These are phyloP conservation scores for Neurospora sp. DNA, from an alignment of 495 filamentous ascomycete genomes.

Conservation along the genomic window DNA sequence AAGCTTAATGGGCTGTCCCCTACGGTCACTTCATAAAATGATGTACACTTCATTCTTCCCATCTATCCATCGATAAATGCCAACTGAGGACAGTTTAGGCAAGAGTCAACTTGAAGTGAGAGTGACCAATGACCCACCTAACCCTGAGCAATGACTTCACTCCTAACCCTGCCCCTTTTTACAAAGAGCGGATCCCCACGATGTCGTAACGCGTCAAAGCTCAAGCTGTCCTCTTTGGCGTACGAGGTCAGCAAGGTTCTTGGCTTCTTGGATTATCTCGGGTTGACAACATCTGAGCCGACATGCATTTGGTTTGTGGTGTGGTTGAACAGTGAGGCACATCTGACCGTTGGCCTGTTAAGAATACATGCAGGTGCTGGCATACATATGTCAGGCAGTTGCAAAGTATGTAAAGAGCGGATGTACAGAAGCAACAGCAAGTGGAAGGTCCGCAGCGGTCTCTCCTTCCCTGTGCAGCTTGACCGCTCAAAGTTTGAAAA, in stretches of 20 bases:
- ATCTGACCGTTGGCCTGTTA: not conserved
- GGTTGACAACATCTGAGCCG: too few species aligned
- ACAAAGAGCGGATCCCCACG: not conserved
- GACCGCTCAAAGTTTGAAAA: not conserved
- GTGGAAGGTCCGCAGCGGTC: not conserved
- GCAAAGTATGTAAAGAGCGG: not conserved
- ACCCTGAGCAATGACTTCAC: not conserved
- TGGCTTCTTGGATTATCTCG: not conserved
- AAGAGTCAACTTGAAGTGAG: too few species aligned
- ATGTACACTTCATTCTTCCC: too few species aligned
- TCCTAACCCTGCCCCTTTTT: not conserved
- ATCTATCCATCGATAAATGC: too few species aligned
- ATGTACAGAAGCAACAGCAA: not conserved
- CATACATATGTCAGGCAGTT: not conserved
- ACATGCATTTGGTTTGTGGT: not conserved
- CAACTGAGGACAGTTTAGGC: too few species aligned
- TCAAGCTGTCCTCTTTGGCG: not conserved
- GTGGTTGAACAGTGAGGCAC: not conserved
- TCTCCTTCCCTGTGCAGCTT: not conserved
- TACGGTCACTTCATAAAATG: too few species aligned
- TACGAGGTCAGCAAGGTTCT: not conserved
- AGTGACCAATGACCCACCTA: not conserved
- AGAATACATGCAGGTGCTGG: not conserved
- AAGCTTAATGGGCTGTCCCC: too few species aligned
- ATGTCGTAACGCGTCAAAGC: not conserved